Base-by-base conservation (phyloP, 1,139 yeast genomes). In the Ogataea hybrid region DNA sequence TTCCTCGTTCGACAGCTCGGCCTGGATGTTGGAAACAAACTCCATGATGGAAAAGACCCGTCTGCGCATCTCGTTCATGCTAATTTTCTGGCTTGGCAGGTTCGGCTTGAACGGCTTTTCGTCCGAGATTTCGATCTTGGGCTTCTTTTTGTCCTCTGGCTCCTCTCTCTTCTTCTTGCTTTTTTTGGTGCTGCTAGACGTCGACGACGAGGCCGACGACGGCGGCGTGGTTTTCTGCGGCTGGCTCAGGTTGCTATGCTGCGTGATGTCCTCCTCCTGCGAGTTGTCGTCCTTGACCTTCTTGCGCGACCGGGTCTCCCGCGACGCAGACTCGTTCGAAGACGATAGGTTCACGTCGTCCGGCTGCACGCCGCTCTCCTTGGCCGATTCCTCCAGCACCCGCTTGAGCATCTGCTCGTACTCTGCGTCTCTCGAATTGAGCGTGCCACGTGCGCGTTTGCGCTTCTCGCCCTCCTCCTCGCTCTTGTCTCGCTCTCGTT, bases 41-140 rank as follows among this genome's bases (percentile, higher is more conserved):
- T 92, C 97, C 55, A 90, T 69, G 15, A 92, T 89, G 3, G 96
- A 95, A 5, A 90, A 85, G 1, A 89, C 86, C 44, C 98, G 73
- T 57, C 88, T 82, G 42, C 90, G 78, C 81, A 90, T 80, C 59
- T 90, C 98, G 51, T 77, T 75, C 46, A 89, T 65, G 2, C 89
- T 75, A 2, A 87, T 77, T 42, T 86, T 76, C 10, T 82, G 79
- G 46, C 83, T 83, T 6, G 95, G 97, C 42, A 79, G 71, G 41
- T 96, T 75, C 11, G 97, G 96, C 53, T 80, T 84, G 35, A 89
- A 83, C 5, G 89, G 82, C 57, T 81, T 85, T 48, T 73, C 79
- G 16, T 79, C 65, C 34, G 65, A 54, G 2, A 59, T 51, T 51
- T 51, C 68, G 53, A 55, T 42, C 20, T 57, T 72, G 16, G 49